phyloP scores from a whole-genome alignment of 179 eudicot species.

The Beta lomatogona region DNA sequence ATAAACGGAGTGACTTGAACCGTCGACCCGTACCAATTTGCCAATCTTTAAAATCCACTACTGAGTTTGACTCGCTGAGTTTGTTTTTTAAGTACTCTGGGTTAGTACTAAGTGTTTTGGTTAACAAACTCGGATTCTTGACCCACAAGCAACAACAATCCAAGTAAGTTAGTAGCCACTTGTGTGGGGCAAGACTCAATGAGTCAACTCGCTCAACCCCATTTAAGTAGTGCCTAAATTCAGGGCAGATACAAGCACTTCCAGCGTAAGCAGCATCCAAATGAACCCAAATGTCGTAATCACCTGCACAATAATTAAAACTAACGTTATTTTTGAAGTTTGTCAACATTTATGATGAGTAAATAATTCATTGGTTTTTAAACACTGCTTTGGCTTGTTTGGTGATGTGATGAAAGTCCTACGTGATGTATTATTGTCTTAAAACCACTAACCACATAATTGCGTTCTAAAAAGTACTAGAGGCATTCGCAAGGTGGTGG shows the following conservation, averaged over 20 bases:
- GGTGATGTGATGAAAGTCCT: no score
- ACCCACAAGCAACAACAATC: constrained; percentile 56
- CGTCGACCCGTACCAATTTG: constrained; percentile 42
- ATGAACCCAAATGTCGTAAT: constrained; percentile 40
- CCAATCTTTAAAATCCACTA: constrained; percentile 50
- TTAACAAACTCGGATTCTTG: constrained; percentile 24
- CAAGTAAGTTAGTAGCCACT: constrained; percentile 43
- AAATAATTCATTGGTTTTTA: no score
- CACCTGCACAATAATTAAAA: neutral
- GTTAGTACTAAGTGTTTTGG: constrained; percentile 34
- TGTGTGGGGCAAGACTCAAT: constrained; percentile 44
- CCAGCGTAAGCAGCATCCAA: constrained; percentile 56
- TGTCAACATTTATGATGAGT: no score
- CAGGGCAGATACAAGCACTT: constrained; percentile 52
- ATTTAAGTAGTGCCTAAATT: constrained; percentile 39
- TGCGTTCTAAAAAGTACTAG: no score
- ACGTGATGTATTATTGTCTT: no score
- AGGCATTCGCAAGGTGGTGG: no score
- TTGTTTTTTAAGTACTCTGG: constrained; percentile 47
- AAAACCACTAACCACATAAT: no score
- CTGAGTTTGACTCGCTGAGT: constrained; percentile 32
- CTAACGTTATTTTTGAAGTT: no score
- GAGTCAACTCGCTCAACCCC: constrained; percentile 47
- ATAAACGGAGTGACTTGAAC: constrained; percentile 37
- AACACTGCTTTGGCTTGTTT: no score